Conservation (phyloP, 805 yeast genomes). For the Hanseniaspora valbyensis region DNA sequence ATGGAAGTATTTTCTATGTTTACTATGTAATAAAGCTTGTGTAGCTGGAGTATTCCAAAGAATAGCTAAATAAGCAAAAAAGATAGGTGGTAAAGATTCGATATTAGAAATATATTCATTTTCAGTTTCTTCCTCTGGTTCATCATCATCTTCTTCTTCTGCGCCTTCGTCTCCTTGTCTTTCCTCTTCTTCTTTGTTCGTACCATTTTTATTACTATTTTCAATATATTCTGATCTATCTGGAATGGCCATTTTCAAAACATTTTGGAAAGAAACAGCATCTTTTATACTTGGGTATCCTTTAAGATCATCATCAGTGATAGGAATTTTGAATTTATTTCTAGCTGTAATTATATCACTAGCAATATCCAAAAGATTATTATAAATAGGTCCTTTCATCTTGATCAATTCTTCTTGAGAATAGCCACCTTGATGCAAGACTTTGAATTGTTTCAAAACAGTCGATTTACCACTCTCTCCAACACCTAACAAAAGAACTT, state of each 20-base stretch:
- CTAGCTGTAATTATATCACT: slow-evolving; percentile 61
- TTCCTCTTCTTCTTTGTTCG: not conserved
- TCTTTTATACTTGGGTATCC: not conserved
- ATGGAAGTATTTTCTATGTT: slow-evolving; percentile 60
- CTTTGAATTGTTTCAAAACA: slow-evolving; percentile 34
- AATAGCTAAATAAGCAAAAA: slow-evolving; percentile 37
- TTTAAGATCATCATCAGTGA: slow-evolving; percentile 8
- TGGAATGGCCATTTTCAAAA: not conserved
- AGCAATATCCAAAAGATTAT: slow-evolving; percentile 67
- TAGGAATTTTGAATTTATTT: slow-evolving; percentile 18
- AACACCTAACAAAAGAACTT: slow-evolving; percentile 70
- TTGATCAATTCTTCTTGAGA: slow-evolving; percentile 51
- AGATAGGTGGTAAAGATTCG: slow-evolving; percentile 38
- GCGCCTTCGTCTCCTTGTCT: slow-evolving; percentile 11
- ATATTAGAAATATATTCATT: not conserved
- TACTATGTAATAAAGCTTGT: slow-evolving; percentile 38
- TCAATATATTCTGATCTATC: not conserved
- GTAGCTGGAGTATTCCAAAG: slow-evolving; percentile 54
- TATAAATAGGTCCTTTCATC: slow-evolving; percentile 67
- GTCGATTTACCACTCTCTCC: slow-evolving; percentile 42
- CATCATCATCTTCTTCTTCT: slow-evolving; percentile 9
- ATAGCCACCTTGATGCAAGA: slow-evolving; percentile 29
- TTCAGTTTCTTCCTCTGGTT: not conserved
- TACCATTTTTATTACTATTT: not conserved
- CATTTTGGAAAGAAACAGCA: not conserved